Evolutionary conservation across 495 filamentous ascomycete species (phyloP).

Genomic region (Penicillium coprophilum): DNA sequence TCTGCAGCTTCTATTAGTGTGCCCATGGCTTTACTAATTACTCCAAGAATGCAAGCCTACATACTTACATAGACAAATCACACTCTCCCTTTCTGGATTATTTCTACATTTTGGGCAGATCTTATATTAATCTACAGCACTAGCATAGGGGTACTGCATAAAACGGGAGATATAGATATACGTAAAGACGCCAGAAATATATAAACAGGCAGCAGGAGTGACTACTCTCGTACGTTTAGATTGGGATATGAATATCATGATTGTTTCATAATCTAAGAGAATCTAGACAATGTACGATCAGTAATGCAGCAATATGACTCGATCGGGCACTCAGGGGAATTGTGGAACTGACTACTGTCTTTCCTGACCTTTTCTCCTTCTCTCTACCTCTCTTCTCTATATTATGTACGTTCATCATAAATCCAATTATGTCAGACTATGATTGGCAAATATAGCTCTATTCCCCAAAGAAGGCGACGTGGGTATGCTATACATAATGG

Average conservation of each 20-base stretch:
- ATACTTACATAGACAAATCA: no score
- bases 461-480: slow-evolving; percentile 22
- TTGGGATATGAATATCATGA: not conserved
- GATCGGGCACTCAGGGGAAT: not conserved
- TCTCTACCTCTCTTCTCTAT: not conserved
- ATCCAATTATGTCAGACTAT: not conserved
- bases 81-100: no score
- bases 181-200: no score
- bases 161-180: no score
- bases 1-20: not conserved
- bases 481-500: slow-evolving; percentile 38
- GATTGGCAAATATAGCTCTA: not conserved
- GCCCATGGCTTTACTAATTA: not conserved
- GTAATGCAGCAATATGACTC: not conserved
- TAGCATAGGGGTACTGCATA: no score
- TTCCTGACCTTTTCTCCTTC: not conserved
- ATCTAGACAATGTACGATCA: not conserved
- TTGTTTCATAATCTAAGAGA: not conserved
- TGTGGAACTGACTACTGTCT: not conserved
- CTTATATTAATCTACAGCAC: no score
- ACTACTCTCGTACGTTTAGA: no score
- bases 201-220: no score
- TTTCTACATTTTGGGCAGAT: no score
- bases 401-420: not conserved
- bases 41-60: not conserved